Conservation (phyloP, 495 filamentous ascomycete species). For the Trichodelitschia bisporula region DNA sequence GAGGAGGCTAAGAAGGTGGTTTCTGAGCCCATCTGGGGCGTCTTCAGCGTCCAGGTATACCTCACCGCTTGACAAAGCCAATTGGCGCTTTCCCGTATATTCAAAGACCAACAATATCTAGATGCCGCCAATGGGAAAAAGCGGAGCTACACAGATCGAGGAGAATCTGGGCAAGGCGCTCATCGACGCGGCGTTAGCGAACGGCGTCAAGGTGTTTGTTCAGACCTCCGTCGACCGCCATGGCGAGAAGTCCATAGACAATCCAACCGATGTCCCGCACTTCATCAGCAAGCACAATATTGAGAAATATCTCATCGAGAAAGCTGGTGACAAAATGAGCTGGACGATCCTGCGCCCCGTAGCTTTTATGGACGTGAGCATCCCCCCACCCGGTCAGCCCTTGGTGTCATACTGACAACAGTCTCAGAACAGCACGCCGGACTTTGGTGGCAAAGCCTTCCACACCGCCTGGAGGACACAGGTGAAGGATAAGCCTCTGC, state of each 20-base stretch:
- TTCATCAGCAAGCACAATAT: slow-evolving; percentile 39
- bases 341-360: slow-evolving; percentile 24
- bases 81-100: too few species aligned
- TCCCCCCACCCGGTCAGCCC: too few species aligned
- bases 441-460: slow-evolving; percentile 35
- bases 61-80: too few species aligned
- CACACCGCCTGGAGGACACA: slow-evolving; percentile 23
- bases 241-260: slow-evolving; percentile 27
- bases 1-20: slow-evolving; percentile 18
- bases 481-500: slow-evolving; percentile 24
- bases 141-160: slow-evolving; percentile 23
- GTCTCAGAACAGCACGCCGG: slow-evolving; percentile 29
- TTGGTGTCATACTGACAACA: too few species aligned
- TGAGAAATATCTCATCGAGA: slow-evolving; percentile 32
- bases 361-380: slow-evolving; percentile 28
- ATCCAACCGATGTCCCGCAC: slow-evolving; percentile 31
- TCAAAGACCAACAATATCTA: too few species aligned
- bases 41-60: slow-evolving; percentile 24
- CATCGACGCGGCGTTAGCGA: slow-evolving; percentile 30
- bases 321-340: slow-evolving; percentile 21
- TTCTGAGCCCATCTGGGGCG: slow-evolving; percentile 24
- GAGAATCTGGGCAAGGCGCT: slow-evolving; percentile 35
- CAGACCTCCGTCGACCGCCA: slow-evolving; percentile 45
- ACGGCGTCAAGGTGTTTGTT: slow-evolving; percentile 35
- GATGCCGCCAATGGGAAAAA: slow-evolving; percentile 11